Conservation (phyloP, 2,329 filamentous ascomycete genomes). For the Ascochyta fabae region DNA sequence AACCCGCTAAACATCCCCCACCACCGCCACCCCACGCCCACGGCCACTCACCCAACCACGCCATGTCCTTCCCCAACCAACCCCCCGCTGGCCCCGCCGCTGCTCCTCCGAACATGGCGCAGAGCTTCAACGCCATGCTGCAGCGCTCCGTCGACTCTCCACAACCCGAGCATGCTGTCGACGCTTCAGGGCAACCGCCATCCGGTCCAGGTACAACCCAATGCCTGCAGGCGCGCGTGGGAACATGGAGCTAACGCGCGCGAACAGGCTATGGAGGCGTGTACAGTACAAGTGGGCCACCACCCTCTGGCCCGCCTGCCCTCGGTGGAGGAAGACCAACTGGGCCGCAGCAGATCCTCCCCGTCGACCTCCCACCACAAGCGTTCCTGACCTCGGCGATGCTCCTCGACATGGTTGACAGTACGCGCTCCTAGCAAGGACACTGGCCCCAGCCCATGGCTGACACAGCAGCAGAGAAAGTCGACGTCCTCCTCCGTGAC, state of each 20-base stretch:
- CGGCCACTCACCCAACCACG: constrained; percentile 3
- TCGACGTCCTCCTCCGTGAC: constrained; percentile 88
- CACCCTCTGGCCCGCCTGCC: constrained; percentile 56
- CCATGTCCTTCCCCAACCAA: constrained; percentile 40
- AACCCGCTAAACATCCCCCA: constrained; percentile 28
- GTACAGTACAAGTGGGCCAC: constrained; percentile 51
- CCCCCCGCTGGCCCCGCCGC: constrained; percentile 42
- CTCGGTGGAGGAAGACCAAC: constrained; percentile 38
- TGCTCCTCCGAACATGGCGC: constrained; percentile 37
- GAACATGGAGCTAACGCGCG: constrained; percentile 21
- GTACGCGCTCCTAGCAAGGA: constrained; percentile 55
- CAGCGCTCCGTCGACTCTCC: constrained; percentile 45
- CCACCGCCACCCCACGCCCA: not conserved
- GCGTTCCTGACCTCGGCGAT: constrained; percentile 99
- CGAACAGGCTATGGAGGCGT: constrained; percentile 44
- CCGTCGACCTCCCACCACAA: constrained; percentile 73
- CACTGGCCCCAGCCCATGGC: constrained; percentile 8
- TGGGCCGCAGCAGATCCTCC: constrained; percentile 36
- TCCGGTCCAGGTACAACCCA: constrained; percentile 35
- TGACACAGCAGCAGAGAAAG: constrained; percentile 73
- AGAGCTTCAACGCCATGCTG: constrained; percentile 47
- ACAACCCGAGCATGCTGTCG: constrained; percentile 31
- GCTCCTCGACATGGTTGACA: constrained; percentile 94
- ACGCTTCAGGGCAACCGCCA: constrained; percentile 33
- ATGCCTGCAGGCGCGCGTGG: not conserved